A percentile compares a stretch with the other conserved stretches of the same genome.
Conservation (phyloP, 352 stramenopile genomes). For the Halophytophthora polymorphica region DNA sequence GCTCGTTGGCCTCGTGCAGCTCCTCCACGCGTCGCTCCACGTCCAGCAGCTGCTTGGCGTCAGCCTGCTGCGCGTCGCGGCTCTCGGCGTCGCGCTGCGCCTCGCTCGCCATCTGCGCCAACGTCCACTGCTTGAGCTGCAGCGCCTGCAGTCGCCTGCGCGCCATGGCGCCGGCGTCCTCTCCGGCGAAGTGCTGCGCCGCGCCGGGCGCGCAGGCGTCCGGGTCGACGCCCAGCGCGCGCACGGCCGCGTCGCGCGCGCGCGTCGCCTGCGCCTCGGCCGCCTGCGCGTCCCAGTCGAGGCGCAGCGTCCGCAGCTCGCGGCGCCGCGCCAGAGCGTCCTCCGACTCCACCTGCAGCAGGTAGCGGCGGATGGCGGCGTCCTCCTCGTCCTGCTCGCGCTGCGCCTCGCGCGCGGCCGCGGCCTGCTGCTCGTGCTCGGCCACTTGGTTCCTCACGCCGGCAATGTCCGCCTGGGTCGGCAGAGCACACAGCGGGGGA, state of each 20-base stretch:
- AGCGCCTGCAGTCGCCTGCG: constrained; percentile 58
- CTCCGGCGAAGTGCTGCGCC: constrained; percentile 69
- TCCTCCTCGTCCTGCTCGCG: constrained; percentile 50
- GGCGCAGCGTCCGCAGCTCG: constrained; percentile 60
- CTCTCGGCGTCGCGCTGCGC: constrained; percentile 37
- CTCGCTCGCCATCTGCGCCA: constrained; percentile 50
- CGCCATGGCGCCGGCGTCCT: constrained; percentile 56
- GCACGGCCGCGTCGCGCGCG: constrained; percentile 28
- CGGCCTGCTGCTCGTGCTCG: constrained; percentile 56
- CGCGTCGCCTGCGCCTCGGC: constrained; percentile 23
- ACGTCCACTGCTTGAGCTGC: constrained; percentile 69
- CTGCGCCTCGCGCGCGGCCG: constrained; percentile 36
- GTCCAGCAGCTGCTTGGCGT: constrained; percentile 48
- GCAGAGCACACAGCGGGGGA: background rate
- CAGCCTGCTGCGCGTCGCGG: constrained; percentile 33
- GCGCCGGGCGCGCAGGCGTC: constrained; percentile 49
- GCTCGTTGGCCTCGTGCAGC: constrained; percentile 53
- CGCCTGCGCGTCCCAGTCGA: constrained; percentile 59
- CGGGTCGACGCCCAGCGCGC: constrained; percentile 42
- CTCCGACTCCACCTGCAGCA: constrained; percentile 77
- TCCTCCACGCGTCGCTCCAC: constrained; percentile 55
- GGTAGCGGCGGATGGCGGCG: constrained; percentile 62
- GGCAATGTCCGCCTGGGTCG: constrained; percentile 59
- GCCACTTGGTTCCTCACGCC: constrained; percentile 74
- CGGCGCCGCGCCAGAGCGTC: constrained; percentile 56